phyloP scores from a whole-genome alignment of 1,284 basidiomycete genomes.

The Butyriboletus appendiculatus region DNA sequence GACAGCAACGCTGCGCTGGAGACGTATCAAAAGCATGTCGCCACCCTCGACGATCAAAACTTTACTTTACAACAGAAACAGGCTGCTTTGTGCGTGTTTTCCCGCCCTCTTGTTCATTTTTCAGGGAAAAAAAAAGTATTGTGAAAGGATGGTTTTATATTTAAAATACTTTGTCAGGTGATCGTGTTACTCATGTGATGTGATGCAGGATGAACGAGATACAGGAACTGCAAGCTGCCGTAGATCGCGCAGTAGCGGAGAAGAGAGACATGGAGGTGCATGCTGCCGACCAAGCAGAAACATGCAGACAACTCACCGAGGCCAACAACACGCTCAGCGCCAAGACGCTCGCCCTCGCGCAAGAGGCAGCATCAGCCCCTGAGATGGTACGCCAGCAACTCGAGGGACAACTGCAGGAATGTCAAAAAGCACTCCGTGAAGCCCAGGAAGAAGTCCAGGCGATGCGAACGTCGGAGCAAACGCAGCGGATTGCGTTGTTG shows the following conservation, averaged over 20 bases:
- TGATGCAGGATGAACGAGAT: conserved; percentile 67
- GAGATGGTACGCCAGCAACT: conserved; percentile 58
- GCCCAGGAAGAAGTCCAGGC: conserved; percentile 55
- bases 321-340: conserved; percentile 78
- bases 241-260: conserved; percentile 61
- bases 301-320: conserved; percentile 67
- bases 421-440: conserved; percentile 44
- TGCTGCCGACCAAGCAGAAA: conserved; percentile 71
- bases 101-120: neutral
- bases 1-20: conserved; percentile 77
- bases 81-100: conserved; percentile 53
- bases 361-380: conserved; percentile 67
- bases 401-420: conserved; percentile 52
- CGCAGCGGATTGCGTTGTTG: conserved; percentile 67
- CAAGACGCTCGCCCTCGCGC: conserved; percentile 69
- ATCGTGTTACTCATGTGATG: conserved; percentile 11
- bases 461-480: conserved; percentile 66
- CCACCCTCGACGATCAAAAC: conserved; percentile 75
- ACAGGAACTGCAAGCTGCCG: conserved; percentile 55
- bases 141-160: neutral
- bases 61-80: conserved; percentile 50
- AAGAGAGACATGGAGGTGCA: conserved; percentile 72
- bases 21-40: conserved; percentile 87
- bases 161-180: neutral
- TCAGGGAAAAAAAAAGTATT: neutral